A percentile compares a stretch with the other conserved stretches of the same genome.
phyloP scores from a whole-genome alignment of 2,329 filamentous ascomycete genomes.

The Fusarium gaditjirri region DNA sequence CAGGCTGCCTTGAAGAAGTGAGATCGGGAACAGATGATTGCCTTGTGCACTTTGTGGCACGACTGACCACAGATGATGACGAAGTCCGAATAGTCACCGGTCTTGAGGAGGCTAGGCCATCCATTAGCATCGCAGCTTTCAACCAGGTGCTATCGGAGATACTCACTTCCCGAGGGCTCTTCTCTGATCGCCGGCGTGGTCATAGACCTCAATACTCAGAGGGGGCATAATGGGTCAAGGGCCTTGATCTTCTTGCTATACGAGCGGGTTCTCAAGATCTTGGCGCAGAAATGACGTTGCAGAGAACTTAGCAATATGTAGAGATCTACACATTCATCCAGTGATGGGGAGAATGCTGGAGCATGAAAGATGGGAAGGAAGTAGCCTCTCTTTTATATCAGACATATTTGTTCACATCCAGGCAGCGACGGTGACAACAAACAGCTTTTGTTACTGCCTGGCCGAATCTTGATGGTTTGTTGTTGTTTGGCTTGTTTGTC shows the following conservation, averaged over 20 bases:
- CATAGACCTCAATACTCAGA: too few species aligned
- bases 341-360: too few species aligned
- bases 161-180: background rate
- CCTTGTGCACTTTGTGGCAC: background rate
- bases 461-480: background rate
- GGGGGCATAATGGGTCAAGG: accelerated
- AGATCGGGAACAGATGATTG: background rate
- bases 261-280: accelerated
- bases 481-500: accelerated
- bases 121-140: accelerated
- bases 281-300: accelerated
- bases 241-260: too few species aligned
- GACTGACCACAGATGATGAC: background rate
- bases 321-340: accelerated
- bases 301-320: background rate
- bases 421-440: background rate
- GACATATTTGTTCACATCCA: background rate
- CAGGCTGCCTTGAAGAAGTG: background rate
- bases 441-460: too few species aligned
- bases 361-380: too few species aligned
- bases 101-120: background rate
- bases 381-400: background rate
- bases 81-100: background rate
- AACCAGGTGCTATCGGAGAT: background rate
- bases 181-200: background rate